Evolutionary conservation across 192 early-diverging fungal species (phyloP), one percentile per base, ranked within the genome.

Genomic region (Rhizoclosmatium sp.): DNA sequence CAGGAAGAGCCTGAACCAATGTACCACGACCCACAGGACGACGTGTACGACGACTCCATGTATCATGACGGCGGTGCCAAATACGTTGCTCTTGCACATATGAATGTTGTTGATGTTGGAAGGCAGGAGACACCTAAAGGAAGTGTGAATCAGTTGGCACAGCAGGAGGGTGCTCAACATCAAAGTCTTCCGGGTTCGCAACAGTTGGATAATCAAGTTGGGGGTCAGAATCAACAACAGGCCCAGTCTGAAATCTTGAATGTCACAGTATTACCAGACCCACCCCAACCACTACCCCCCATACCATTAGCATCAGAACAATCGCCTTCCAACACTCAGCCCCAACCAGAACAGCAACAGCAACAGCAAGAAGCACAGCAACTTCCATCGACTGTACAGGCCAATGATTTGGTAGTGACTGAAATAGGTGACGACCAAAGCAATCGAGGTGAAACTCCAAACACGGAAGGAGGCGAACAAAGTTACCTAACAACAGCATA

Each of bases 401-500:
- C 31, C 31, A 31, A 31, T 31, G 31, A 31, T 31, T 16, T 12
- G 5, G 16, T 16, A 54, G 9, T 12, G 51, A 54, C 9, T 54
- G 51, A 54, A 54, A 54, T 12, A 12, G 51, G 51, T 54, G 51
- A 54, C 51, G 16, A 54, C 51, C 5, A 54, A 7, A 16, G 51
- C 0, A 31, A 31, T 54, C 9, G 51, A 12, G 51, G 51, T 54
- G 51, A 16, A 54, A 54, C 5, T 54, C 51, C 9, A 54, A 31
- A 31, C 31, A 31, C 31, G 31, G 51, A 54, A 12, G 51, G 16
- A 54, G 51, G 51, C 5, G 54, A 39, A 56, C 47, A 5, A 4
- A 49, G 69, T 14, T 16, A 23, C 45, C 49, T 76, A 12, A 76
- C 75, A 48, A 76, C 75, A 9, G 75, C 75, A 23, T 76, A 76